Base-by-base conservation (phyloP, 2,329 filamentous ascomycete species). In the Graphium sp. region DNA sequence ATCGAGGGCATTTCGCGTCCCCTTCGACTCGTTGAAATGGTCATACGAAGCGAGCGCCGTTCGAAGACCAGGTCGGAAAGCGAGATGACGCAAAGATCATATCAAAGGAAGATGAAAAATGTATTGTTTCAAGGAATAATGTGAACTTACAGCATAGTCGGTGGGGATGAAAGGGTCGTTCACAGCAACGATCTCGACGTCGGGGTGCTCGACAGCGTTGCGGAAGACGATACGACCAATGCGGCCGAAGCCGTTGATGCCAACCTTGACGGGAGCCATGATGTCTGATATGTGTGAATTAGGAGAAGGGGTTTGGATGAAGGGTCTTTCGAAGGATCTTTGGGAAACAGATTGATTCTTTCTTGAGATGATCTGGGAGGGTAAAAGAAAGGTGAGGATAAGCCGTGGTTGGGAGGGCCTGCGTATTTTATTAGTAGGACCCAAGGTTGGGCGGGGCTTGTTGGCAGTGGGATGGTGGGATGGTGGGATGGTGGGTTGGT, bases 161-260 rank as follows among this genome's bases (percentile, higher is more conserved):
- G 81, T 73, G 64, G 94, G 85, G 64, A 98, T 95, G 78, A 98
- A 95, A 48, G 89, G 89, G 60, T 95, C 89, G 72, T 98, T 95
- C 65, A 94, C 83, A 48, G 89, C 87, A 50, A 94, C 83, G 49
- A 98, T 69, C 49, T 93, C 71, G 53, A 95, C 80, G 35, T 91
- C 79, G 48, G 69, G 60, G 64, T 87, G 79, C 74, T 91, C 78
- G 54, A 91, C 56, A 50, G 87, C 82, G 68, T 94, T 95, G 67
- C 87, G 83, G 80, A 95, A 89, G 69, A 95, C 77, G 59, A 98
- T 94, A 60, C 89, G 81, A 53, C 89, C 89, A 63, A 98, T 98
- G 63, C 89, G 85, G 67, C 89, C 89, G 71, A 98, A 98, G 61
- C 89, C 87, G 79, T 94, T 95, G 78, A 93, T 94, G 60, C 84